These are phyloP conservation scores for Diaporthe sp. DNA, from an alignment of 2,329 filamentous ascomycete genomes.

Conservation along the genomic window DNA sequence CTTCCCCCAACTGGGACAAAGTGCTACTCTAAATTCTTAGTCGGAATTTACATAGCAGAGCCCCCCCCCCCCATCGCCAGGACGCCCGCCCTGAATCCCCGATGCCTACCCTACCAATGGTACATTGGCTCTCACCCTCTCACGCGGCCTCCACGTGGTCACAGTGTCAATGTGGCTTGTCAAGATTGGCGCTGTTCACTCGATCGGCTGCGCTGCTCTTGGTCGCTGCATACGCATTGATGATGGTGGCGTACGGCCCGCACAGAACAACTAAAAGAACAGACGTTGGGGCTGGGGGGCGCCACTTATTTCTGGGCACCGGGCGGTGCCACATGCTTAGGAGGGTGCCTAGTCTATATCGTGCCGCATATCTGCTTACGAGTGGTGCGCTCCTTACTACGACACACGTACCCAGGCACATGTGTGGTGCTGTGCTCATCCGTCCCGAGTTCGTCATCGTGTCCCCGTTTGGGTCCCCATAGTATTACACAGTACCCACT, in stretches of 20 bases:
- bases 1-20: background rate
- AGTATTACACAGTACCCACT: background rate
- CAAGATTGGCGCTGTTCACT: background rate
- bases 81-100: background rate
- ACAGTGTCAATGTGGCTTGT: background rate
- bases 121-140: conserved; percentile 15
- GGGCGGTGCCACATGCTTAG: background rate
- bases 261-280: background rate
- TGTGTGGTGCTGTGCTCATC: background rate
- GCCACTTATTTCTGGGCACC: conserved; percentile 16
- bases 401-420: background rate
- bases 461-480: conserved; percentile 8
- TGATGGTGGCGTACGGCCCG: background rate
- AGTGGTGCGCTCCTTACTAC: background rate
- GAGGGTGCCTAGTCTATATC: background rate
- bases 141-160: conserved; percentile 23
- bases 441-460: background rate
- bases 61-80: background rate
- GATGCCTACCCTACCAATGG: background rate
- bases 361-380: background rate
- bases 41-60: conserved; percentile 9
- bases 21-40: background rate
- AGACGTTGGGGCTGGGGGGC: background rate
- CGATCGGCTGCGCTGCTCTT: background rate
- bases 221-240: background rate